Evolutionary conservation across 805 yeast genomes (phyloP), one percentile per base, ranked within the genome.

Genomic region (Yamadazyma tumulicola): DNA sequence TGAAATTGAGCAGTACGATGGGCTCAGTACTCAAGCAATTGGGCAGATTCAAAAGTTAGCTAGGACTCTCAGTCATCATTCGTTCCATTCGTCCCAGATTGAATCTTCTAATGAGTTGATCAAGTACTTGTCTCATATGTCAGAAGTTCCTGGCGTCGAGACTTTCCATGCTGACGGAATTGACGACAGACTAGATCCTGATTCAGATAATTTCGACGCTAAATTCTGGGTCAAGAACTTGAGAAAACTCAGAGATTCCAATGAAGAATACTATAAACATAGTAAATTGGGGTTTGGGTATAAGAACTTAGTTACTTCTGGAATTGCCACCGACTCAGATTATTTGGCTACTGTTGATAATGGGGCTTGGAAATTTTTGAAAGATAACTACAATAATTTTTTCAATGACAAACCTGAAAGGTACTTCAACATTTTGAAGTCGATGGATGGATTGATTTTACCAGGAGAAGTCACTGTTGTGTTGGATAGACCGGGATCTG

Each of bases 151-250:
- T 0, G 76, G 76, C 35, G 53, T 59, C 5, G 47, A 47, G 16
- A 66, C 75, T 3, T 58, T 49, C 31, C 39, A 29, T 14, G 34
- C 38, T n/a, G 48, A 45, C 4, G 31, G 33, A 30, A 31, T 45
- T 35, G 59, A 65, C 38, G 67, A 73, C 14, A 53, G 66, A 38
- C 57, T 79, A 43, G 76, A 79, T 48, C 85, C 85, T 0, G 57
- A 60, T 14, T 61, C 71, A 32, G 78, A 71, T 16, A 47, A 68
- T 5, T 79, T 79, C 49, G 69, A 69, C 41, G 61, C 80, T 33
- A 71, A 68, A 45, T 72, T 67, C 34, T 79, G 85, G 85, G 78
- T 79, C 39, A 74, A 74, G 51, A 79, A 79, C 46, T 55, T 76
- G 58, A 63, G 77, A 35, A 73, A 71, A 39, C 47, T 79, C 37